Base-by-base conservation (phyloP, 805 yeast species). In the Yarrowia hollandica region DNA sequence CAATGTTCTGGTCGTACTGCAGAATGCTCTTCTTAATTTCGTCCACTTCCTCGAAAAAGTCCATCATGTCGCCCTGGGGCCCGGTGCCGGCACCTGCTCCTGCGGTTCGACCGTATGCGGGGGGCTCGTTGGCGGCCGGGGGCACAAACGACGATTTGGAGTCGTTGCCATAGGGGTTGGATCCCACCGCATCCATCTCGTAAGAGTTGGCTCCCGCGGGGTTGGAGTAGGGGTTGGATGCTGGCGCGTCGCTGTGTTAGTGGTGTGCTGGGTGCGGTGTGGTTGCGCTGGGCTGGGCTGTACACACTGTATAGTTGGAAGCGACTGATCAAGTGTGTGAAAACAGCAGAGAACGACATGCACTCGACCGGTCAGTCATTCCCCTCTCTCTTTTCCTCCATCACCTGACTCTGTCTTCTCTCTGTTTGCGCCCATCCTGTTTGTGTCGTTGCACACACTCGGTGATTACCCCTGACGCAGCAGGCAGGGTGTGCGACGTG, bases 21-120 rank as follows among this genome's bases (percentile, higher is more conserved):
- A 82, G 84, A 64, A 89, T 78, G 66, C 82, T 82, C 62, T 79
- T 79, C 74, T 87, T 85, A 71, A 89, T 81, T 63, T 77, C 78
- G 68, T 84, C 84, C 61, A 87, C 82, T 66, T 82, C 83, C 63
- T 80, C 78, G 81, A 87, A 88, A 69, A 86, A 88, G 55, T 75
- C 77, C 59, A 83, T 82, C 69, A 83, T 82, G 65, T 82, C 86
- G 63, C 76, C 81, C 44, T 52, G 58, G 38, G 55, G 39, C 22
- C 28, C 39, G 22, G 28, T 5, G 14, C 39, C 39, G 7, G 39
- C 8, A 22, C 22, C 22, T 8, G 22, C 16, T 14, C 15, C 12
- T 7, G 34, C n/a, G 35, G 22, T 21, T 16, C 33, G 48, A 25
- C 52, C 52, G 35, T 44, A 44, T 28, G 52, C 35, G 23, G 38